A percentile compares a stretch with the other conserved stretches of the same genome.
These are phyloP conservation scores for Cystobasidium onofrii DNA, from an alignment of 768 basidiomycete genomes.

Conservation along the genomic window DNA sequence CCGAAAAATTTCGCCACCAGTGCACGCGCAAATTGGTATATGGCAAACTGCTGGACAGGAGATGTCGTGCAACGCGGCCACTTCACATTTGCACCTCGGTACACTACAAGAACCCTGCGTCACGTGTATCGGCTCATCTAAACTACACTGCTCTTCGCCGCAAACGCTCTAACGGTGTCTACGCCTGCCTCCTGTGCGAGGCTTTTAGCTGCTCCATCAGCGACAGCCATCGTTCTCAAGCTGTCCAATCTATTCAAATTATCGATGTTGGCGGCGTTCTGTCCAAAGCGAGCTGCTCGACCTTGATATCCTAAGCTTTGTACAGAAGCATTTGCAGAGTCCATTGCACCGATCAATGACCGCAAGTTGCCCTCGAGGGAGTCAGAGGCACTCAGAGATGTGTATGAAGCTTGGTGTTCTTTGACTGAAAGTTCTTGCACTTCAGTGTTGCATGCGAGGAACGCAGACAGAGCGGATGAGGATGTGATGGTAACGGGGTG, in stretches of 20 bases:
- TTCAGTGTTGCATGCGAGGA: constrained; percentile 36
- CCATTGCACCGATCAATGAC: constrained; percentile 22
- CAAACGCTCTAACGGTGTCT: constrained; percentile 24
- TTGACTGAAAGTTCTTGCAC: neutral
- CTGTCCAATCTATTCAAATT: constrained; percentile 24
- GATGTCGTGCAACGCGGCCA: no score
- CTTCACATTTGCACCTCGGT: neutral
- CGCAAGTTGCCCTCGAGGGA: constrained; percentile 27
- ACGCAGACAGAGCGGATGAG: constrained; percentile 41
- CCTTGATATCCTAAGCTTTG: constrained; percentile 28
- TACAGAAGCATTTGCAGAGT: constrained; percentile 20
- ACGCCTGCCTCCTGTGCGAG: constrained; percentile 28
- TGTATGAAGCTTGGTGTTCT: neutral
- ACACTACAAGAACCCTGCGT: neutral
- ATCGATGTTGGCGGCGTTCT: neutral
- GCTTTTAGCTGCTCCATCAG: constrained; percentile 28
- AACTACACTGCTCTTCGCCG: constrained; percentile 16
- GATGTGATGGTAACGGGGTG: constrained; percentile 41
- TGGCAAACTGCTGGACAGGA: no score
- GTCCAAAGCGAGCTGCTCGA: constrained; percentile 17
- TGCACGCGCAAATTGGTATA: neutral
- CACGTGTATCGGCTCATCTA: neutral
- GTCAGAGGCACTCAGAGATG: constrained; percentile 24
- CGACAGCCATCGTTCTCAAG: constrained; percentile 14
- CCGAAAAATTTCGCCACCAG: neutral